phyloP scores from a whole-genome alignment of 345 rosid genomes.

The Gossypium thurberi region DNA sequence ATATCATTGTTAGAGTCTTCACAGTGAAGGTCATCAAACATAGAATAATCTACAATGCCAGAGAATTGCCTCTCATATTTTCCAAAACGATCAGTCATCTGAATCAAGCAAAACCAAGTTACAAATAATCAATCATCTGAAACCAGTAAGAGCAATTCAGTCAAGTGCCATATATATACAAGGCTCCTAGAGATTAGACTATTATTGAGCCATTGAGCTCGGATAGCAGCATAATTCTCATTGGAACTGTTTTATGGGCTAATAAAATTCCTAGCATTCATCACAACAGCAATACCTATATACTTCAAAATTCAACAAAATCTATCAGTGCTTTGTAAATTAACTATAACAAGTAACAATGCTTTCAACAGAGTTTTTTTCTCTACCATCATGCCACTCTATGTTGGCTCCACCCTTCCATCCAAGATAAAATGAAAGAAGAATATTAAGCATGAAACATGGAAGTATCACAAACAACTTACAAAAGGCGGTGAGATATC shows the following conservation, averaged over 20 bases:
- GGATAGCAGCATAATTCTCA: neutral
- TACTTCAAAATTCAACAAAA: neutral
- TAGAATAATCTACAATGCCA: conserved; percentile 9
- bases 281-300: neutral
- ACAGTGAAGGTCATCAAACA: conserved; percentile 17
- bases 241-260: neutral
- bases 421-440: neutral
- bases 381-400: neutral
- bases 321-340: neutral
- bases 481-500: conserved; percentile 28
- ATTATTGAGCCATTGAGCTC: neutral
- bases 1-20: neutral
- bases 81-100: neutral
- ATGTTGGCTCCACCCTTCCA: neutral
- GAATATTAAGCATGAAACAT: neutral
- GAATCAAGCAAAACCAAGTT: neutral
- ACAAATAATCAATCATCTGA: neutral
- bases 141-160: neutral
- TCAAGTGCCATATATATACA: neutral
- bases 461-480: conserved; percentile 13
- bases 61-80: neutral
- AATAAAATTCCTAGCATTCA: neutral
- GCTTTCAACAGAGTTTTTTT: neutral
- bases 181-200: neutral
- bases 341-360: neutral